These are phyloP conservation scores for Fusarium nematophilum DNA, from an alignment of 2,329 filamentous ascomycete genomes.

Conservation along the genomic window DNA sequence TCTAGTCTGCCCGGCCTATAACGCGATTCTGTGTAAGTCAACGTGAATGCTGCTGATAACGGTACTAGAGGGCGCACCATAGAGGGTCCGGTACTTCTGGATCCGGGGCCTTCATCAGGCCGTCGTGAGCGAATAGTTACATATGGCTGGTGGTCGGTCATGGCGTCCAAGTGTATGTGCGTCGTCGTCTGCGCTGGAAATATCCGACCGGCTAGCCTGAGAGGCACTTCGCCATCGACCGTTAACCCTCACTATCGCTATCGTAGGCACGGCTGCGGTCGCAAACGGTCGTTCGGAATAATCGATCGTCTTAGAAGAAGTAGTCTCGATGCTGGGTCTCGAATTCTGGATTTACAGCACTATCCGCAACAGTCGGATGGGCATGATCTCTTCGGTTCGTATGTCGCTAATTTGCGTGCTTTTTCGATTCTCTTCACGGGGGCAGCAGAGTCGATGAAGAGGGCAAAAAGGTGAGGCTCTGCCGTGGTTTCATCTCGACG, in stretches of 20 bases:
- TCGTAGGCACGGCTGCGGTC: constrained; percentile 8
- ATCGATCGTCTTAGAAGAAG: constrained; percentile 7
- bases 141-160: constrained; percentile 61
- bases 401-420: constrained; percentile 1
- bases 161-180: constrained; percentile 32
- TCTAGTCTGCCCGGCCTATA: constrained; percentile 39
- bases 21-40: constrained; percentile 31
- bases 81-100: constrained; percentile 59
- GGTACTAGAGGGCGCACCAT: constrained; percentile 54
- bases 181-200: not conserved
- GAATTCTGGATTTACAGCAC: constrained; percentile 11
- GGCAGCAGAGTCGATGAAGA: constrained; percentile 14
- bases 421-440: constrained; percentile 20
- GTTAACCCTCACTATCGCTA: constrained; percentile 2
- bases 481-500: constrained; percentile 35
- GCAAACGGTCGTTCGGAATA: constrained; percentile 15
- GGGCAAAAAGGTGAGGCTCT: constrained; percentile 16
- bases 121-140: constrained; percentile 64
- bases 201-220: constrained; percentile 11
- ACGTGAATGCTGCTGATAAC: not conserved
- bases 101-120: constrained; percentile 58
- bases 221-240: constrained; percentile 10
- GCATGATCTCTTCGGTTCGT: constrained; percentile 27
- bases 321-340: constrained; percentile 4
- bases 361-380: constrained; percentile 9